Evolutionary conservation across 2,329 filamentous ascomycete genomes (phyloP).

Genomic region (Alternaria longipes): DNA sequence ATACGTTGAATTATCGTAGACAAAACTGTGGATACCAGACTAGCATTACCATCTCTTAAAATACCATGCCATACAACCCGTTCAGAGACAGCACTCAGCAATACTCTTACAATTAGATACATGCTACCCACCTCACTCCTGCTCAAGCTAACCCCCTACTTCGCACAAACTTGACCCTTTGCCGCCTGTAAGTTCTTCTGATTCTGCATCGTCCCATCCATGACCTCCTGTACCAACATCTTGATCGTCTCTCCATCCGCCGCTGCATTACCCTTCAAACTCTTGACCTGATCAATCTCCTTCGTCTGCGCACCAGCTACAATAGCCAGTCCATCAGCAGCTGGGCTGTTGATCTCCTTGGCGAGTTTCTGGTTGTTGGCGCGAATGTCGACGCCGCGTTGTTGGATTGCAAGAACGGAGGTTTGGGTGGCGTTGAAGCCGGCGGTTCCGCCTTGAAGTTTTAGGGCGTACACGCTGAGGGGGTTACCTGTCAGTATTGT

Average conservation of each 20-base stretch:
- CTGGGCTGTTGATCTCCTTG: conserved; percentile 25
- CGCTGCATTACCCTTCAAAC: conserved; percentile 12
- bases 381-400: conserved; percentile 30
- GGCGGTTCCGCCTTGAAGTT: conserved; percentile 7
- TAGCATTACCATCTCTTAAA: neutral
- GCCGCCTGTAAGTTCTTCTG: conserved; percentile 25
- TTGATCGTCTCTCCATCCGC: conserved; percentile 19
- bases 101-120: neutral
- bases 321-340: conserved; percentile 22
- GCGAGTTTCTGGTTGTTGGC: conserved; percentile 32
- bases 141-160: neutral
- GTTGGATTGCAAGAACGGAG: conserved; percentile 21
- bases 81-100: neutral
- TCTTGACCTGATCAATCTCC: conserved; percentile 25
- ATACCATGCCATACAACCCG: neutral
- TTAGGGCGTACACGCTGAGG: conserved; percentile 19
- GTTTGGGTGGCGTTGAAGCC: conserved; percentile 1
- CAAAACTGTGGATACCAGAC: neutral
- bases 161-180: neutral
- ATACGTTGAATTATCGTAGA: neutral
- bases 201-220: conserved; percentile 30
- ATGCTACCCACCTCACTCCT: neutral
- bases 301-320: conserved; percentile 27
- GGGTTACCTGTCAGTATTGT: neutral
- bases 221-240: conserved; percentile 23